Evolutionary conservation across 2,329 filamentous ascomycete species (phyloP), one percentile per base, ranked within the genome.

Genomic region (Xylaria sp.): DNA sequence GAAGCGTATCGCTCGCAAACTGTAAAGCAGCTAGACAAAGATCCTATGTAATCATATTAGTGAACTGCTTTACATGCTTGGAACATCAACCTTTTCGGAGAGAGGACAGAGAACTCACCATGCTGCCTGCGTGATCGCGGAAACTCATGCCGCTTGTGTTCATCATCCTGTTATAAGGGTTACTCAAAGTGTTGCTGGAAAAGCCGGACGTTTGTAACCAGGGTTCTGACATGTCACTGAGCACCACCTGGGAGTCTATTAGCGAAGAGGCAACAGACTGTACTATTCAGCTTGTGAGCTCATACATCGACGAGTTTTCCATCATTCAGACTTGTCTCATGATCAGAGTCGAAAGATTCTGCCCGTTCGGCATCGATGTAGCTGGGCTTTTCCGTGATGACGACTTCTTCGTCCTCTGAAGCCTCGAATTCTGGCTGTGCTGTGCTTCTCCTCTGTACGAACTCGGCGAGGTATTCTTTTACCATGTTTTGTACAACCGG

Each of bases 151-250:
- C 96, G 83, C 92, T 97, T 76, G 95, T 98, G 82, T 99, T 99
- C 94, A 98, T 97, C 91, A 99, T 92, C 96, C 96, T 99, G 87
- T 84, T 81, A 90, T 97, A 96, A 73, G 94, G 94, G 89, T 96
- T 92, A 95, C 91, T 97, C 89, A 98, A 88, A 85, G 91, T 97
- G 84, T 89, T 94, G 85, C 92, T 91, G 84, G 89, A 91, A 84
- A 92, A 94, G 78, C 91, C 91, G 78, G 87, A 86, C 63, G 88
- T 92, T 84, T 93, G 92, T 77, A 90, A 86, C 94, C 94, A 98
- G 91, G 96, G 94, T 87, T 87, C 95, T 89, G 91, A 99, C 96
- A 99, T 99, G 88, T 99, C 96, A 89, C 94, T 97, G 79, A 99
- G 85, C 79, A 99, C 93, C 78, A 99, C 89, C 87, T 89, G 71